Conservation (phyloP, 1,284 basidiomycete genomes). For the Marasmius sp. region DNA sequence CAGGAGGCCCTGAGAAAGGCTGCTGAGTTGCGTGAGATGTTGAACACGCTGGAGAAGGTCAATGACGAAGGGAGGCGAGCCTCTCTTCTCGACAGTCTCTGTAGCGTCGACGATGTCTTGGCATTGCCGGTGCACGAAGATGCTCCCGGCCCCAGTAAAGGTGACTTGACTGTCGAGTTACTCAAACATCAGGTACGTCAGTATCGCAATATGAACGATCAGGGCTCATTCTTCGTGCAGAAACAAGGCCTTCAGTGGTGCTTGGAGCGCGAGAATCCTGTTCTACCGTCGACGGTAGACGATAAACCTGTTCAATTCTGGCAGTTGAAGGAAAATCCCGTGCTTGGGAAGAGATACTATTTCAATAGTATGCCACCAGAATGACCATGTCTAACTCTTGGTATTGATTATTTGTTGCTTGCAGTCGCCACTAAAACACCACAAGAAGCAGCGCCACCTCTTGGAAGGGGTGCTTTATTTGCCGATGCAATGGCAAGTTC, state of each 20-base stretch:
- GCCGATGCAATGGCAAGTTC: conserved; percentile 87
- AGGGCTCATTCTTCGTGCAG: conserved; percentile 32
- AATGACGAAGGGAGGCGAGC: conserved; percentile 73
- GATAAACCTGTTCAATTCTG: conserved; percentile 88
- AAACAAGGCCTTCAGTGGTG: conserved; percentile 81
- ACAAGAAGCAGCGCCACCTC: conserved; percentile 58
- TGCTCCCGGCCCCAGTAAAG: conserved; percentile 66
- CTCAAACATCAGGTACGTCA: conserved; percentile 73
- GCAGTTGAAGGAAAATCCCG: conserved; percentile 58
- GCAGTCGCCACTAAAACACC: conserved; percentile 80
- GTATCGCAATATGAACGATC: conserved; percentile 1
- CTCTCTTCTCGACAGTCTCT: conserved; percentile 67
- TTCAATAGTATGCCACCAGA: conserved; percentile 56
- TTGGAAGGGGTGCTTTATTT: conserved; percentile 83
- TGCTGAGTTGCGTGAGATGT: conserved; percentile 61
- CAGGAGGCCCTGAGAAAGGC: conserved; percentile 59
- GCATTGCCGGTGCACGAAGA: conserved; percentile 62
- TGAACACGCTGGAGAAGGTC: conserved; percentile 71
- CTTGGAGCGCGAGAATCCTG: conserved; percentile 72
- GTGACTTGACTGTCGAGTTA: conserved; percentile 68
- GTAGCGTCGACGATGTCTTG: conserved; percentile 68
- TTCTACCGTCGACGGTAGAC: conserved; percentile 58
- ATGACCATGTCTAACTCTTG: neutral
- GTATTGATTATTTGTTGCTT: neutral
- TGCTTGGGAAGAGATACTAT: conserved; percentile 55